Evolutionary conservation across 2,329 filamentous ascomycete genomes (phyloP).

Genomic region (Colletotrichum truncatum): DNA sequence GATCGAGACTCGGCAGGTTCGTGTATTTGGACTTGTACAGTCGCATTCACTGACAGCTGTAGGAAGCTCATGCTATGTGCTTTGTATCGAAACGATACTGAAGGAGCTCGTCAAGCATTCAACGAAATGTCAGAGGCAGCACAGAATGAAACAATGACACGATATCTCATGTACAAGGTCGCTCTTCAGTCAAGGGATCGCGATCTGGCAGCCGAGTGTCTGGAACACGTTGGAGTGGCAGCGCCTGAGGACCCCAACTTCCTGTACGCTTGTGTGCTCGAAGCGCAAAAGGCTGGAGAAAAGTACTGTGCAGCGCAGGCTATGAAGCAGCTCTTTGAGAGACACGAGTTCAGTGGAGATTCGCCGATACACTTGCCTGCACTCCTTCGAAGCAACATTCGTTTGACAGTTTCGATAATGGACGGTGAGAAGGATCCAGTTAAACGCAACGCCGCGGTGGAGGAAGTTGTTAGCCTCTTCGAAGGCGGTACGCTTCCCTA

Average conservation of each 20-base stretch:
- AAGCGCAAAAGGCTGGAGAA: constrained; percentile 75
- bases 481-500: constrained; percentile 46
- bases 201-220: constrained; percentile 68
- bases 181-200: constrained; percentile 68
- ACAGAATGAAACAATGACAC: constrained; percentile 70
- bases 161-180: constrained; percentile 80
- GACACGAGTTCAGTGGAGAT: constrained; percentile 32
- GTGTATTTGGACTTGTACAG: neutral
- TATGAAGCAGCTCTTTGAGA: constrained; percentile 44
- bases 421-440: constrained; percentile 31
- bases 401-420: constrained; percentile 55
- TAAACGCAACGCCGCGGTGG: constrained; percentile 30
- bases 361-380: constrained; percentile 44
- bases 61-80: constrained; percentile 81
- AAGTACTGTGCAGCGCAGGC: constrained; percentile 61
- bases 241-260: constrained; percentile 66
- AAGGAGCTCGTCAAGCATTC: constrained; percentile 64
- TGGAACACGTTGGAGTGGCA: constrained; percentile 66
- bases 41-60: constrained; percentile 31
- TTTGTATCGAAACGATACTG: constrained; percentile 64
- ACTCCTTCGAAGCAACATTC: constrained; percentile 60
- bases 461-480: constrained; percentile 64
- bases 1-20: constrained; percentile 74
- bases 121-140: constrained; percentile 65
- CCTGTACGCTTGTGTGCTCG: constrained; percentile 82